These are phyloP conservation scores for Daldinia caldariorum DNA, from an alignment of 495 filamentous ascomycete species.

Conservation along the genomic window DNA sequence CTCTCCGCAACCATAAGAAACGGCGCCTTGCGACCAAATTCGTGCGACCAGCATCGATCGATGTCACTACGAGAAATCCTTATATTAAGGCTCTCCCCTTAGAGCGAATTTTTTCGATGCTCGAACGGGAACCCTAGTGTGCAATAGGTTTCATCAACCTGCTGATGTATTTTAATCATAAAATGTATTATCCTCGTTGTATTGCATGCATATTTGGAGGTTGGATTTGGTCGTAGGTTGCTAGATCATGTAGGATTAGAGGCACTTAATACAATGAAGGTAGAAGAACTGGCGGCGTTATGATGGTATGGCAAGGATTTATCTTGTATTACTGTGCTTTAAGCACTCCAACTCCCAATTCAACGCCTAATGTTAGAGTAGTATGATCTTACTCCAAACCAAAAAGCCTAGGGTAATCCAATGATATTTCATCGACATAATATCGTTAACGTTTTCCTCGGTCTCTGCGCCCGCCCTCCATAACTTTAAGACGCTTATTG, in stretches of 20 bases:
- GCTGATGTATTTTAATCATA: neutral
- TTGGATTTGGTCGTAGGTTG: neutral
- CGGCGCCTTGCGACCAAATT: neutral
- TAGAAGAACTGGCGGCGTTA: neutral
- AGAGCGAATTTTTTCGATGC: neutral
- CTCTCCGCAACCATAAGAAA: neutral
- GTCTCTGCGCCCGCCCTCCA: conserved; percentile 67
- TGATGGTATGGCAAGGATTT: neutral
- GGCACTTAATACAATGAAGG: neutral
- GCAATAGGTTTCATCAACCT: neutral
- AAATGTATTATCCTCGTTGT: neutral
- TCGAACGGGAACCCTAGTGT: neutral
- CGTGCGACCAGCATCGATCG: neutral
- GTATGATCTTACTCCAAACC: conserved; percentile 48
- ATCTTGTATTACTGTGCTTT: neutral
- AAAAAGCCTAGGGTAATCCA: conserved; percentile 71
- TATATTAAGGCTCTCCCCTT: neutral
- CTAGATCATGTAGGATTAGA: neutral
- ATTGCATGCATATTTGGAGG: neutral
- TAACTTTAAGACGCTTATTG: conserved; percentile 76
- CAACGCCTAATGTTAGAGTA: neutral
- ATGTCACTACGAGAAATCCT: neutral
- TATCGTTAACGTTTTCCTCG: conserved; percentile 53
- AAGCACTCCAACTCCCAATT: neutral
- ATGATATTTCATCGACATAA: neutral